Evolutionary conservation across 345 rosid genomes (phyloP), one percentile per base, ranked within the genome.

Genomic region (Garcia nutans): DNA sequence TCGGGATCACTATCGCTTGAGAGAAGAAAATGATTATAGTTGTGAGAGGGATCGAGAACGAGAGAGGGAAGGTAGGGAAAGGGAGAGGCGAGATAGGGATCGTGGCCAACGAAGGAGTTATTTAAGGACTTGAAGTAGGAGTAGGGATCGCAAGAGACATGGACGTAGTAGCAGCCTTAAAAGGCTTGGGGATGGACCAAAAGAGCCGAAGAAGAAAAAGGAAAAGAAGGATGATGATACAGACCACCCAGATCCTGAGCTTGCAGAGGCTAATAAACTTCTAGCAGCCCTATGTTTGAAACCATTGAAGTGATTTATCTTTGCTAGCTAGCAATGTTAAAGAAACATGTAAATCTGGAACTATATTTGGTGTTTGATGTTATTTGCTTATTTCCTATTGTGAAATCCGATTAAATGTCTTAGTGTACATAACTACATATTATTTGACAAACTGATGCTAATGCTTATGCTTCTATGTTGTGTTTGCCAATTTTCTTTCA

Each of bases 181-280:
- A 75, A 86, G 88, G 82, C 84, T 69, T 45, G 80, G 78, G 6
- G 85, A 82, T 65, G 87, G 84, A 58, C 72, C 81, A 6, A 92
- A 87, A 50, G 94, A 90, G 80, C 92, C 92, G 0, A 96, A 89
- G 92, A 87, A 84, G 93, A 75, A 74, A 52, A 62, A 63, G 37
- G 56, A 88, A 77, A 87, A 83, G 90, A 88, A 79, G 82, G 93
- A 88, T 62, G 95, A 92, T 49, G 98, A 97, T 24, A 93, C 94
- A 0, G 88, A 93, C 72, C 96, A 93, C 67, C 94, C 90, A 4
- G 91, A 96, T 82, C 98, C 97, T 5, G 95, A 89, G 83, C 92
- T 92, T 83, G 99, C 98, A 16, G 98, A 92, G 82, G 93, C 93
- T 55, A 96, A 93, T 77, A 92, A 79, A 86, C 68, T 93, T 23